These are phyloP conservation scores for Aspergillus fructus DNA, from an alignment of 2,329 filamentous ascomycete species.

Conservation along the genomic window DNA sequence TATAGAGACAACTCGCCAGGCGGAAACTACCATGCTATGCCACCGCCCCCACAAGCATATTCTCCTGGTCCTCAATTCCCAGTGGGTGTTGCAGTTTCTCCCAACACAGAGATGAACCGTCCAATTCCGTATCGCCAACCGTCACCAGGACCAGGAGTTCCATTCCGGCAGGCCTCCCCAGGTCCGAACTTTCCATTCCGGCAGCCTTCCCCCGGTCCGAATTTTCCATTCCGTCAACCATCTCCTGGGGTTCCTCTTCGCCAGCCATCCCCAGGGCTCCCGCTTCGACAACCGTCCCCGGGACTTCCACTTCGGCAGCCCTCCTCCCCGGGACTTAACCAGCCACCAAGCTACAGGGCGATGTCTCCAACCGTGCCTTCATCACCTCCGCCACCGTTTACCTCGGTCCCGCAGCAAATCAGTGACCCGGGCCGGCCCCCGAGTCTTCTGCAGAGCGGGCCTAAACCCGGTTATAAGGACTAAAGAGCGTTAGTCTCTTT, in stretches of 20 bases:
- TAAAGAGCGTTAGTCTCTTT: conserved; percentile 9
- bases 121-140: conserved; percentile 22
- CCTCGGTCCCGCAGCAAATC: conserved; percentile 19
- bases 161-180: conserved; percentile 7
- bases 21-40: conserved; percentile 15
- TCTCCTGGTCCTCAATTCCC: conserved; percentile 24
- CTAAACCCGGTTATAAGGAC: conserved; percentile 35
- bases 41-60: conserved; percentile 22
- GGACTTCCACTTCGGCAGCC: conserved; percentile 16
- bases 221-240: conserved; percentile 12
- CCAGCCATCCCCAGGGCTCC: conserved; percentile 14
- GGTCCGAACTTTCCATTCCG: conserved; percentile 6
- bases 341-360: conserved; percentile 14
- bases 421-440: conserved; percentile 35
- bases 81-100: conserved; percentile 22
- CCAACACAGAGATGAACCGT: conserved; percentile 15
- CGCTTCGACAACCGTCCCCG: conserved; percentile 8
- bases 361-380: conserved; percentile 25
- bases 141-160: conserved; percentile 15
- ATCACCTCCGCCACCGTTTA: conserved; percentile 34
- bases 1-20: conserved; percentile 21
- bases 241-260: conserved; percentile 16
- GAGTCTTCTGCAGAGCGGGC: conserved; percentile 41
- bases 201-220: conserved; percentile 8
- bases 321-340: conserved; percentile 20